Conservation (phyloP, 441 rosid species). For the Breynia disticha region DNA sequence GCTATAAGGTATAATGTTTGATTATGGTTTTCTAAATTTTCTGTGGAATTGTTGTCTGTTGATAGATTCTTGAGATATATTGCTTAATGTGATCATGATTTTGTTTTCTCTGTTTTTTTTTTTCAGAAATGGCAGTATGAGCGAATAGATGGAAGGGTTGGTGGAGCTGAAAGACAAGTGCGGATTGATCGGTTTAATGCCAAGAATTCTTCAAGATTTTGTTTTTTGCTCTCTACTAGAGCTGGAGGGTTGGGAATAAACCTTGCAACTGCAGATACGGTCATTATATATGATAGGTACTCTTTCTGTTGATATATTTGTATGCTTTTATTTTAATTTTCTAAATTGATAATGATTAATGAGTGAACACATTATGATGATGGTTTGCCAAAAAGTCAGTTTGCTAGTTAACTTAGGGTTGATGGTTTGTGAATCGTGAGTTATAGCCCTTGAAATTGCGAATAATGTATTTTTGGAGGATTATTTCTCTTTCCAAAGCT, state of each 20-base stretch:
- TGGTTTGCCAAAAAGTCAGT: no score
- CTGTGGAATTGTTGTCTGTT: constrained; percentile 9
- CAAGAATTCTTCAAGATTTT: constrained; percentile 81
- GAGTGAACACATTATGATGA: no score
- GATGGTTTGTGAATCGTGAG: no score
- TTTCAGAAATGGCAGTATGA: constrained; percentile 85
- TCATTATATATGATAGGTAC: constrained; percentile 93
- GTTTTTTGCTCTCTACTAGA: constrained; percentile 95
- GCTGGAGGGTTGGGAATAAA: constrained; percentile 99
- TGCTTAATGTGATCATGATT: no score
- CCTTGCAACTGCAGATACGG: constrained; percentile 99
- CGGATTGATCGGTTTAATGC: constrained; percentile 94
- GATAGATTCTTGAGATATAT: not conserved
- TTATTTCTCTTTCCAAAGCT: no score
- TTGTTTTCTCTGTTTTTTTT: not conserved
- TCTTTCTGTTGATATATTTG: constrained; percentile 12
- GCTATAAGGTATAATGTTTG: constrained; percentile 47
- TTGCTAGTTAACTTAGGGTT: no score
- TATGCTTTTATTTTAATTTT: constrained; percentile 9
- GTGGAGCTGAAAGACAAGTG: constrained; percentile 97
- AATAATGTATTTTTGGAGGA: no score
- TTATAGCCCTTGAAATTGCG: no score
- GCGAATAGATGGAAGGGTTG: constrained; percentile 98
- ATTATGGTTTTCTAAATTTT: constrained; percentile 7
- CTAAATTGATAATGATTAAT: constrained; percentile 11